Percentiles rank a stretch among this genome's conserved stretches.
Evolutionary conservation across 140 eudicot genomes (phyloP).

Genomic region (Stevia rebaudiana): DNA sequence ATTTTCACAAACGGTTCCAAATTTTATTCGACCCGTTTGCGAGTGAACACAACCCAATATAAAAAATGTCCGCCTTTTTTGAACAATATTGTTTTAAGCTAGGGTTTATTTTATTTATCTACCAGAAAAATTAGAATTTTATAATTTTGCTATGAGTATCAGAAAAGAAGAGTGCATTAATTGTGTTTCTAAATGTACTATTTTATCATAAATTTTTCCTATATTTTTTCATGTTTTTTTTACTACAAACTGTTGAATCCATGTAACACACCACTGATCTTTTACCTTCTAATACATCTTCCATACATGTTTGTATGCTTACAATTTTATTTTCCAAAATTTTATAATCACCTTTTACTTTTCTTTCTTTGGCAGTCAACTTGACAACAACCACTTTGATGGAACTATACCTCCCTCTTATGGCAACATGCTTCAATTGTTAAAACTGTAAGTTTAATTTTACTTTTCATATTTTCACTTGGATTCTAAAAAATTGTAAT

Average conservation of each 20-base stretch:
- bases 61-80: not conserved
- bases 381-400: conserved; percentile 75
- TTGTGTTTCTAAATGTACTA: not conserved
- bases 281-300: not conserved
- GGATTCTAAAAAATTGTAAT: not conserved
- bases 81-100: not conserved
- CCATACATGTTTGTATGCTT: not conserved
- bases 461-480: not conserved
- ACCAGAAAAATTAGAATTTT: not conserved
- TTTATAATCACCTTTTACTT: not conserved
- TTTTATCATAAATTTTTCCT: not conserved
- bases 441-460: conserved; percentile 56
- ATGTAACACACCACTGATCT: not conserved
- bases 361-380: conserved; percentile 61
- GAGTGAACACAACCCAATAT: not conserved
- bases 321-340: not conserved
- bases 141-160: not conserved
- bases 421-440: conserved; percentile 56
- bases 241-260: not conserved
- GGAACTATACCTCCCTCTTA: conserved; percentile 65
- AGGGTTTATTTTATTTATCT: not conserved
- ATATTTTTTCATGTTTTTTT: not conserved
- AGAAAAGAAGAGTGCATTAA: conserved; percentile 1
- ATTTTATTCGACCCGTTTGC: not conserved
- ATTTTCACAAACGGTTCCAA: not conserved